Evolutionary conservation across 371 early-diverging fungal species (phyloP).

Genomic region (Chytridiales sp.): DNA sequence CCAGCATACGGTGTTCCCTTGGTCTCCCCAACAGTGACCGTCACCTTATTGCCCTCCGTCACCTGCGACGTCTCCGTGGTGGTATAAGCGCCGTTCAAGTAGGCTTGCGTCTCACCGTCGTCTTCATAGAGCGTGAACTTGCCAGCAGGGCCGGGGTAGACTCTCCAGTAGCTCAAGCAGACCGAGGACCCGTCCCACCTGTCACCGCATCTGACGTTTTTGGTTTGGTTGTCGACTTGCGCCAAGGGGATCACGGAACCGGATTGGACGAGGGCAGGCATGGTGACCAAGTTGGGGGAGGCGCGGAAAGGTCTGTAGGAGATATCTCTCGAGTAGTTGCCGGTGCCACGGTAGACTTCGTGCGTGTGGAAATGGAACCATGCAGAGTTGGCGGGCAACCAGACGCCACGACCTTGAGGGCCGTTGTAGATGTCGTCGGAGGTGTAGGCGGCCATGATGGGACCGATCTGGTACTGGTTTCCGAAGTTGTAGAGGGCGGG

Average conservation of each 20-base stretch:
- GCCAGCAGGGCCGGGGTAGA: constrained; percentile 10
- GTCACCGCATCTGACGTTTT: constrained; percentile 10
- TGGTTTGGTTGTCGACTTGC: constrained; percentile 24
- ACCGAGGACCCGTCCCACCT: constrained; percentile 10
- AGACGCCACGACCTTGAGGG: constrained; percentile 12
- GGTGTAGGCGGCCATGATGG: constrained; percentile 11
- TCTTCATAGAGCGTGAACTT: constrained; percentile 21
- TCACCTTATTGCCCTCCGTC: background rate
- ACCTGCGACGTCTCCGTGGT: constrained; percentile 13
- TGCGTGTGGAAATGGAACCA: constrained; percentile 29
- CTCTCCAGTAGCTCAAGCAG: constrained; percentile 3
- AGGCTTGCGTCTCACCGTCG: constrained; percentile 17
- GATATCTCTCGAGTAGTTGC: constrained; percentile 4
- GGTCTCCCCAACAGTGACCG: constrained; percentile 12
- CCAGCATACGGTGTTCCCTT: constrained; percentile 15
- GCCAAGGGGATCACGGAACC: constrained; percentile 16
- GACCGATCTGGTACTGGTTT: constrained; percentile 21
- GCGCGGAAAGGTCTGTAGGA: constrained; percentile 3
- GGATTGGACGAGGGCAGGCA: constrained; percentile 15
- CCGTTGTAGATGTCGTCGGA: constrained; percentile 1
- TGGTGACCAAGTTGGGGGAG: constrained; percentile 4
- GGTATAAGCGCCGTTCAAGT: constrained; percentile 8
- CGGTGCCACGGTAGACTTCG: constrained; percentile 1
- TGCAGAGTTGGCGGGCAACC: constrained; percentile 13
- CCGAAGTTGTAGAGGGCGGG: constrained; percentile 7